Evolutionary conservation across 2,329 filamentous ascomycete species (phyloP).

Genomic region (Talaromyces albobiverticillius): DNA sequence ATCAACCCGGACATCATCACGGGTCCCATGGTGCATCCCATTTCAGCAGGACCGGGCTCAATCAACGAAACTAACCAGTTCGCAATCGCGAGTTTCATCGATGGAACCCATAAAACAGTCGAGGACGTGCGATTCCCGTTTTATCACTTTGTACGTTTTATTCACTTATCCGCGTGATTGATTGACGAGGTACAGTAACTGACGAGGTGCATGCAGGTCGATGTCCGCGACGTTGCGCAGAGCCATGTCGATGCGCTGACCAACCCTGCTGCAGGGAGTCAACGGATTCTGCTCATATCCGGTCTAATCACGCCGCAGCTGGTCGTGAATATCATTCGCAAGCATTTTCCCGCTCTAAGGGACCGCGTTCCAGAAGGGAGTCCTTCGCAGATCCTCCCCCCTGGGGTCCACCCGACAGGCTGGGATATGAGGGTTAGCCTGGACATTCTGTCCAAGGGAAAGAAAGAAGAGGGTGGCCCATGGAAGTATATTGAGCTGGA

Average conservation of each 20-base stretch:
- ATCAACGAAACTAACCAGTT: slow-evolving; percentile 24
- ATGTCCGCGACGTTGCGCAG: slow-evolving; percentile 4
- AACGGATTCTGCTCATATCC: slow-evolving; percentile 30
- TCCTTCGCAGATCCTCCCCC: slow-evolving; percentile 20
- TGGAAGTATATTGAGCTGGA: slow-evolving; percentile 26
- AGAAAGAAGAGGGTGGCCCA: slow-evolving; percentile 17
- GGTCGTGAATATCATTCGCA: slow-evolving; percentile 45
- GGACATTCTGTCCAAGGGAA: slow-evolving; percentile 17
- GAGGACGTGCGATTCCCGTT: slow-evolving; percentile 20
- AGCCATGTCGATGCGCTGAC: slow-evolving; percentile 4
- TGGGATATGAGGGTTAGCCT: slow-evolving; percentile 20
- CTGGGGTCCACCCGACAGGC: slow-evolving; percentile 20
- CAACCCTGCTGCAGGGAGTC: not conserved
- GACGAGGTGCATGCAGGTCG: not conserved
- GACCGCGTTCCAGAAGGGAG: slow-evolving; percentile 49
- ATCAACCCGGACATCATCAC: slow-evolving; percentile 19
- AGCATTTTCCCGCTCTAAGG: slow-evolving; percentile 51
- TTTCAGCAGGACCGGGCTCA: slow-evolving; percentile 16
- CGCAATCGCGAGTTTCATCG: slow-evolving; percentile 22
- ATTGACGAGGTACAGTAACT: not conserved
- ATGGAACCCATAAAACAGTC: slow-evolving; percentile 19
- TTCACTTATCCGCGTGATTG: too few species aligned
- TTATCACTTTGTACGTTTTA: slow-evolving; percentile 16
- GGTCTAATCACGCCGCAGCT: slow-evolving; percentile 48
- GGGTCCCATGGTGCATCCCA: slow-evolving; percentile 22